A percentile compares a stretch with the other conserved stretches of the same genome.
phyloP scores from a whole-genome alignment of 2,329 filamentous ascomycete species.

The Curvularia hawaiiensis region DNA sequence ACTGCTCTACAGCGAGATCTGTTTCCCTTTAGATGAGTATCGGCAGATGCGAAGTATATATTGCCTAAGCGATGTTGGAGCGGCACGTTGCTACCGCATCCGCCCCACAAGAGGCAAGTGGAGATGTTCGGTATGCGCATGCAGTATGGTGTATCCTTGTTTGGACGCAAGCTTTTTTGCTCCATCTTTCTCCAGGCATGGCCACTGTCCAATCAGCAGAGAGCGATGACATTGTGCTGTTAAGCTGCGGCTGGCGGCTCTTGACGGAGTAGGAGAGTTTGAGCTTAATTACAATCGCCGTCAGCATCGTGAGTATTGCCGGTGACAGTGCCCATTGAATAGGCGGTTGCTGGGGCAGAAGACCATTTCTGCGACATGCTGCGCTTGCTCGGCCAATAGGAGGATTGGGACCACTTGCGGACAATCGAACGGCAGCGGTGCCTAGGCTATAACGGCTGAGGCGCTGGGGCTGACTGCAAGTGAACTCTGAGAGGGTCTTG shows the following conservation, averaged over 20 bases:
- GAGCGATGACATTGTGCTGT: slow-evolving; percentile 4
- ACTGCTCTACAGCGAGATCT: neutral
- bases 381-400: neutral
- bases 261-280: neutral
- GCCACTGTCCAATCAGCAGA: slow-evolving; percentile 2
- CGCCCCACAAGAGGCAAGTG: slow-evolving; percentile 10
- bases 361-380: neutral
- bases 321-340: neutral
- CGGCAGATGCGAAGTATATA: neutral
- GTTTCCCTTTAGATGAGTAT: neutral
- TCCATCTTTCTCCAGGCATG: slow-evolving; percentile 17
- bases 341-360: neutral
- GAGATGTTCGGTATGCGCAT: slow-evolving; percentile 11
- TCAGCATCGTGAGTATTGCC: neutral
- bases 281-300: neutral
- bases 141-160: slow-evolving; percentile 1
- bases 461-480: neutral
- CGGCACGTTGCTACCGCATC: slow-evolving; percentile 9
- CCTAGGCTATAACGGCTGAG: neutral
- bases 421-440: neutral
- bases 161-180: slow-evolving; percentile 14
- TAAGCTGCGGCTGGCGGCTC: neutral
- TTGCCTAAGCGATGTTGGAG: neutral
- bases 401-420: neutral
- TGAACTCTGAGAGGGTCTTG: neutral